Evolutionary conservation across 75 land plant genomes (phyloP), one percentile per base, ranked within the genome.

Genomic region (Picea glauca): DNA sequence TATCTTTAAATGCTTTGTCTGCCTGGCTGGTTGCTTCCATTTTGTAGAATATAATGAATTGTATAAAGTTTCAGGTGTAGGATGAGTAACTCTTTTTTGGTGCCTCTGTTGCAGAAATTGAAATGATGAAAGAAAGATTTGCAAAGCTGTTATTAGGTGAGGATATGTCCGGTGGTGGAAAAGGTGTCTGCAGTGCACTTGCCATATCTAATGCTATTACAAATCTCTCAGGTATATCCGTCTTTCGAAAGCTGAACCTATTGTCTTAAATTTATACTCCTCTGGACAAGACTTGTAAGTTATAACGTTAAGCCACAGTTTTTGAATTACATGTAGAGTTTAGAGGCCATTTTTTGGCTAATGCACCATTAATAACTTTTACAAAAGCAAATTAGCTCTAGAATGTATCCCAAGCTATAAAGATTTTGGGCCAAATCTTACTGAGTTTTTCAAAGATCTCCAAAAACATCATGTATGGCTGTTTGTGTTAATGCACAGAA

Each of bases 111-210:
- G 31, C 82, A 93, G 98, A 95, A 78, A 75, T 88, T 62, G 96
- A 95, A 78, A 82, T 95, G 94, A 93, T 95, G 98, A 95, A 95
- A 81, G 98, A 95, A 75, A 90, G 91, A 67, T 93, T 95, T 78
- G 86, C 98, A 35, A 95, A 95, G 81, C 79, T 94, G 77, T 78
- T 94, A 73, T 87, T 94, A 63, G 97, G 97, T 75, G 97, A 95
- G 83, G 98, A 95, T 76, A 95, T 95, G 98, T 95, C 98, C 23
- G 98, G 98, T 13, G 85, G 91, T 35, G 98, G 91, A 35, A 95
- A 91, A 74, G 98, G 98, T 13, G 98, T 93, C 56, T 90, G 88
- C 81, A 93, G 94, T 57, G 93, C 98, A 35, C 75, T 95, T 79
- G 96, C 94, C 14, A 90, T 90, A 4, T 85, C 92, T 8, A 90